A percentile compares a stretch with the other conserved stretches of the same genome.
These are phyloP conservation scores for Pyrenophora teres DNA, from an alignment of 2,329 filamentous ascomycete genomes.

Conservation along the genomic window DNA sequence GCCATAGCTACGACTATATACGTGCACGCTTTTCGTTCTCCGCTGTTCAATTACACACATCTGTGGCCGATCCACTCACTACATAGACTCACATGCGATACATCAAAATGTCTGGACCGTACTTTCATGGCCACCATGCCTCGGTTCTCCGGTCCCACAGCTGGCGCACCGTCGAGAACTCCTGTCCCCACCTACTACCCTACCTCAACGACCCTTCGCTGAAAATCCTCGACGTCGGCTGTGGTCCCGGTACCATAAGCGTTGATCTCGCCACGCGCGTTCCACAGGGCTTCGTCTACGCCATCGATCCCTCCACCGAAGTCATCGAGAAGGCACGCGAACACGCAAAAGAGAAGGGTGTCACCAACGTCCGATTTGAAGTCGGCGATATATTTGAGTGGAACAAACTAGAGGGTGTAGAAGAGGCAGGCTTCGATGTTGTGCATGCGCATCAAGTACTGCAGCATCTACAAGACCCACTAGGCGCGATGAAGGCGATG, in stretches of 20 bases:
- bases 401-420: constrained; percentile 49
- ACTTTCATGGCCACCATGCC: constrained; percentile 50
- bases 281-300: constrained; percentile 52
- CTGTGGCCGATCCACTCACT: not conserved
- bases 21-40: not conserved
- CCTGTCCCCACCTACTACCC: constrained; percentile 46
- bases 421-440: constrained; percentile 58
- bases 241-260: constrained; percentile 57
- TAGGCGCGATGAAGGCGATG: constrained; percentile 59
- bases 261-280: constrained; percentile 51
- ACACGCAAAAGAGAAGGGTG: constrained; percentile 43
- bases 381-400: constrained; percentile 51
- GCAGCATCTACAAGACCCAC: constrained; percentile 59
- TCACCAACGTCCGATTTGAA: constrained; percentile 49
- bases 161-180: constrained; percentile 53
- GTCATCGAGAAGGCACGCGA: constrained; percentile 50
- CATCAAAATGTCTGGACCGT: constrained; percentile 29
- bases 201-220: constrained; percentile 36
- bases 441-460: constrained; percentile 64
- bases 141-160: constrained; percentile 51
- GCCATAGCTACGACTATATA: not conserved
- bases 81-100: not conserved
- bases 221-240: constrained; percentile 54
- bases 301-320: constrained; percentile 51
- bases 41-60: not conserved